Percentiles rank a stretch among this genome's conserved stretches.
phyloP scores from a whole-genome alignment of 2,329 filamentous ascomycete genomes.

The Colletotrichum gloeosporioides region DNA sequence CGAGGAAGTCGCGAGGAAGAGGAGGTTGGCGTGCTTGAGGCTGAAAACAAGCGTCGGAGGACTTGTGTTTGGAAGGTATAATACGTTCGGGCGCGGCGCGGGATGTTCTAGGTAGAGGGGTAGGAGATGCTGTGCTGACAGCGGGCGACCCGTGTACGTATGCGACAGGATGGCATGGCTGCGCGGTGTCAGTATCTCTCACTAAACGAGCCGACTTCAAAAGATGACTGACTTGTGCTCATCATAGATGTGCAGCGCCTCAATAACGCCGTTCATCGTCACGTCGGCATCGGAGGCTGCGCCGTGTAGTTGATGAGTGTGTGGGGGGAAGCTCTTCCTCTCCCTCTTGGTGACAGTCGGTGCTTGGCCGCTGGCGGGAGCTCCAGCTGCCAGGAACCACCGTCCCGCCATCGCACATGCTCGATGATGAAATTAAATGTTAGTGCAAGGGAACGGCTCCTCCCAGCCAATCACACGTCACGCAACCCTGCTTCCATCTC shows the following conservation, averaged over 20 bases:
- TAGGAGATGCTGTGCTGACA: slow-evolving; percentile 77
- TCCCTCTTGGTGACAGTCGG: not conserved
- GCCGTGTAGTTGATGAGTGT: slow-evolving; percentile 30
- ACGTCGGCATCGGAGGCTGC: slow-evolving; percentile 24
- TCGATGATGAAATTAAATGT: slow-evolving; percentile 36
- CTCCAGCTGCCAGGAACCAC: slow-evolving; percentile 10
- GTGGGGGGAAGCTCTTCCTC: slow-evolving; percentile 16
- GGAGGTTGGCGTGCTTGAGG: slow-evolving; percentile 82
- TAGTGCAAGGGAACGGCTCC: not conserved
- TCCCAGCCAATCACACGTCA: slow-evolving; percentile 6
- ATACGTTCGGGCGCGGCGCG: slow-evolving; percentile 80
- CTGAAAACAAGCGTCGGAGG: slow-evolving; percentile 91
- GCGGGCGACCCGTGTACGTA: slow-evolving; percentile 82
- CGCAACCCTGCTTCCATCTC: not conserved
- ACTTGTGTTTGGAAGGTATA: slow-evolving; percentile 82
- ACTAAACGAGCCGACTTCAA: not conserved
- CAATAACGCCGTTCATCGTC: slow-evolving; percentile 85
- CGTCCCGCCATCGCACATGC: slow-evolving; percentile 4
- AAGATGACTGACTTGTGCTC: slow-evolving; percentile 76
- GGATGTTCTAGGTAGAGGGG: slow-evolving; percentile 87
- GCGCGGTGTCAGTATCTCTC: slow-evolving; percentile 26
- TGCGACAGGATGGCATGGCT: slow-evolving; percentile 89
- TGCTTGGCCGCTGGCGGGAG: slow-evolving; percentile 2
- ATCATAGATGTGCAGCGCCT: slow-evolving; percentile 97
- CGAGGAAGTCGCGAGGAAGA: slow-evolving; percentile 86